Evolutionary conservation across 2,329 filamentous ascomycete genomes (phyloP), one percentile per base, ranked within the genome.

Genomic region (Pezicula carpinea): DNA sequence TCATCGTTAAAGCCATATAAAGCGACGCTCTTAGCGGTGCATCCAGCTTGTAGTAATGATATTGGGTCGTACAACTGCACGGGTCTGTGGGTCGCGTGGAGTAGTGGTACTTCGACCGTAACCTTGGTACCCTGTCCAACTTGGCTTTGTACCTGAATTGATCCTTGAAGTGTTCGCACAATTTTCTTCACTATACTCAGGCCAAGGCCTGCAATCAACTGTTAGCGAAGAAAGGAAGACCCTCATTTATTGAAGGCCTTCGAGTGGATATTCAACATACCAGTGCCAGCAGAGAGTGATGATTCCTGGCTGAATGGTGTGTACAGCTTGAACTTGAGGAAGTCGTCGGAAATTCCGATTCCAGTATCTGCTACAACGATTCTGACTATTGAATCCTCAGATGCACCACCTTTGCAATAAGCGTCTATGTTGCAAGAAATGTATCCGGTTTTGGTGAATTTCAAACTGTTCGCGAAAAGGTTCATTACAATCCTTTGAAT

Each of bases 281-380:
- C 81, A 1, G 77, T 78, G 0, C 80, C 81, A 3, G 75, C 73
- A 2, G 77, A 72, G 19, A 85, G 63, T 0, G 72, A 68, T 40
- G 82, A 75, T 55, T 85, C 82, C 51, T 85, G 82, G 1, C 70
- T 66, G 52, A 83, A 83, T 0, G 80, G 77, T 0, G 75, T 75
- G 52, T 80, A 85, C 0, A 84, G 64, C 13, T 74, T 72, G 6
- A 74, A 74, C n/a, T 75, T 70, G 40, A 82, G 66, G 52, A 80
- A 85, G 7, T 82, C 75, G 19, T 75, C 69, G 0, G 76, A 78
- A 50, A 85, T 85, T 10, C 82, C 82, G 48, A 76, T 75, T 2
- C 82, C 82, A 2, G 79, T 81, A 57, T 85, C 82, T 0, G 70
- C 68, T 6, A 85, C 73, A 0, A 67, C 73, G 17, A 77, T 59